phyloP scores from a whole-genome alignment of 306 rosid species.

The Rosa rugosa region DNA sequence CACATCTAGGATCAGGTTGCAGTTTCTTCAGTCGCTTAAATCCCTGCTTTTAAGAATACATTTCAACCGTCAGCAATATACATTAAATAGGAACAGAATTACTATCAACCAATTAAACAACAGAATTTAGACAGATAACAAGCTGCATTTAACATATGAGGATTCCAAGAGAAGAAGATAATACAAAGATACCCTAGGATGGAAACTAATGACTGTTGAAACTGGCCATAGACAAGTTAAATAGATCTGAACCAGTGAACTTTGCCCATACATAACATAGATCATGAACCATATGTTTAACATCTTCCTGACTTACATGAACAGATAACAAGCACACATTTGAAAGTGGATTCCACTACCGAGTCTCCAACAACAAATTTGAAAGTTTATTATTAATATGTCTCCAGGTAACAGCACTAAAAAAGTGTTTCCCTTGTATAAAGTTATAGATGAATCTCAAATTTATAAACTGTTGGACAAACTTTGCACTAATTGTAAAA shows the following conservation, averaged over 20 bases:
- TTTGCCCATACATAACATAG: neutral
- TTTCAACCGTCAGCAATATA: slow-evolving; percentile 12
- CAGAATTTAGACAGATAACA: neutral
- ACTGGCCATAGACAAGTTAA: neutral
- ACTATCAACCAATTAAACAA: neutral
- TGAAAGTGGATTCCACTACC: neutral
- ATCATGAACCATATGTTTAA: neutral
- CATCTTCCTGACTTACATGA: neutral
- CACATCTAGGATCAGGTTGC: slow-evolving; percentile 52
- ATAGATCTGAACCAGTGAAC: neutral
- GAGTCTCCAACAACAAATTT: neutral
- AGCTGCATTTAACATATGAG: neutral
- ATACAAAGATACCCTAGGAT: neutral
- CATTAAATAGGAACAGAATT: neutral
- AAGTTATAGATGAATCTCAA: neutral
- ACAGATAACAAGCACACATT: neutral
- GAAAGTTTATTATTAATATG: neutral
- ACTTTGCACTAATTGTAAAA: neutral
- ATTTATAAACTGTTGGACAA: neutral
- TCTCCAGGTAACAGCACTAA: neutral
- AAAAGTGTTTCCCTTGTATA: neutral
- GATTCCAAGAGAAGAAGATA: neutral
- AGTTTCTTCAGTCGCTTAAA: slow-evolving; percentile 73
- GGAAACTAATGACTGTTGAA: neutral
- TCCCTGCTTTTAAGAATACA: slow-evolving; percentile 47